Percentiles rank a stretch among this genome's conserved stretches.
phyloP scores from a whole-genome alignment of 352 stramenopile species.

The Nothophytophthora sp. region DNA sequence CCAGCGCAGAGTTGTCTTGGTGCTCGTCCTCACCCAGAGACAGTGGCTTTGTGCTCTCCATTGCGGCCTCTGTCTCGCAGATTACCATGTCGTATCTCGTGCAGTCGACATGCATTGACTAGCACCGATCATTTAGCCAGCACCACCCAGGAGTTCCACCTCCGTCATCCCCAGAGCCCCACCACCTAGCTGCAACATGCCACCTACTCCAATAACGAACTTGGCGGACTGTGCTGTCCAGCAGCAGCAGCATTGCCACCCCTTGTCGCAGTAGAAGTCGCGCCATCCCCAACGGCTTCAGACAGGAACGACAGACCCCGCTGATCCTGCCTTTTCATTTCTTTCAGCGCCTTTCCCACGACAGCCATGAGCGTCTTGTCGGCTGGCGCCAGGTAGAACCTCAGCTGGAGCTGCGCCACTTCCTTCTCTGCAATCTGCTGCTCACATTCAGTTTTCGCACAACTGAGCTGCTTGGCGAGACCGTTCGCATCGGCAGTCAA shows the following conservation, averaged over 20 bases:
- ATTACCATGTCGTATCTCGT: too few species aligned
- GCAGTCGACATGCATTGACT: too few species aligned
- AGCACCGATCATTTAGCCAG: too few species aligned
- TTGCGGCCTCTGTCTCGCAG: too few species aligned
- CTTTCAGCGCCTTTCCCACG: constrained; percentile 49
- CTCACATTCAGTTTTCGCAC: constrained; percentile 27
- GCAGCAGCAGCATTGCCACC: too few species aligned
- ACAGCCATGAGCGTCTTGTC: constrained; percentile 54
- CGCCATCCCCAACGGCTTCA: neutral
- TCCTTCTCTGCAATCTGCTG: constrained; percentile 43
- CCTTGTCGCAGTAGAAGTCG: too few species aligned
- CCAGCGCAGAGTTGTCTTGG: too few species aligned
- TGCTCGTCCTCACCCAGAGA: too few species aligned
- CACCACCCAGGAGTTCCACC: too few species aligned
- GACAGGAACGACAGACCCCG: neutral
- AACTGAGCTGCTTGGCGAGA: constrained; percentile 19
- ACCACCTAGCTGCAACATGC: too few species aligned
- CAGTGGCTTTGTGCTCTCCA: too few species aligned
- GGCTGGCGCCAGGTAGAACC: constrained; percentile 43
- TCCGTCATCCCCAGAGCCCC: too few species aligned
- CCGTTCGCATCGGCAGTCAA: constrained; percentile 24
- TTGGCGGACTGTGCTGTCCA: neutral
- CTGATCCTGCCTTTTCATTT: constrained; percentile 37
- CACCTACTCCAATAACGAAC: neutral
- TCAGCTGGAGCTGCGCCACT: constrained; percentile 53